A percentile compares a stretch with the other conserved stretches of the same genome.
Conservation (phyloP, 2,329 filamentous ascomycete genomes). For the Teratosphaeria epicoccoides region DNA sequence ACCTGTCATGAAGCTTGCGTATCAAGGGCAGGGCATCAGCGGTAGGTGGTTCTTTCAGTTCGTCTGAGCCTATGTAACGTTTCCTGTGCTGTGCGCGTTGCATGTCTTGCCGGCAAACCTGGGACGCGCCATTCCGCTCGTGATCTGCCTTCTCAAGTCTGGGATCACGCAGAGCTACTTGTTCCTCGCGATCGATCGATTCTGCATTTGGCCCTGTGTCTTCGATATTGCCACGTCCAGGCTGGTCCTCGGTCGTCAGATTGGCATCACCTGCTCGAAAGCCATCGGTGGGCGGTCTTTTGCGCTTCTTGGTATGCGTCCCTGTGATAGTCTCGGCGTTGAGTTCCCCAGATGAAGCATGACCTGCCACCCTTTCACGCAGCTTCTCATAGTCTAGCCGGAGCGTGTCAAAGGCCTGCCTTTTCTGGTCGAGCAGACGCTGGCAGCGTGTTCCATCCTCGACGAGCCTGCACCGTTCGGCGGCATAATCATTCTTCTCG, state of each 20-base stretch:
- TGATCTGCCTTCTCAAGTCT: background rate
- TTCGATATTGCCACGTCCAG: background rate
- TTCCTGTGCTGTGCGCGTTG: background rate
- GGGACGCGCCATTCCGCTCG: background rate
- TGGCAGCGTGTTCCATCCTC: background rate
- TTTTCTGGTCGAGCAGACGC: background rate
- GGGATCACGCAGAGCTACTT: background rate
- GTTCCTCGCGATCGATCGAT: background rate
- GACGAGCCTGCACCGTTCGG: background rate
- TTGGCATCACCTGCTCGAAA: background rate
- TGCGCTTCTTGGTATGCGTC: background rate
- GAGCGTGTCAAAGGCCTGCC: background rate
- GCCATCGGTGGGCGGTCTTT: background rate
- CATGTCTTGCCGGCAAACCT: background rate
- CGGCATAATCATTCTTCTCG: background rate
- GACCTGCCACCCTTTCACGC: background rate
- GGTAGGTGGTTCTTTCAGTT: background rate
- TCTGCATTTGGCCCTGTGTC: background rate
- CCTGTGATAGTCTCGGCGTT: background rate
- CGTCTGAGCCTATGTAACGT: background rate
- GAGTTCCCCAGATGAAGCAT: background rate
- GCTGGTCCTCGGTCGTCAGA: background rate
- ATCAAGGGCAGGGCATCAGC: background rate
- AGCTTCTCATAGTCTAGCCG: background rate
- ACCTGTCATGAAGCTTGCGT: background rate